Evolutionary conservation across 768 basidiomycete genomes (phyloP).

Genomic region (Tricholoma bakamatsutake): DNA sequence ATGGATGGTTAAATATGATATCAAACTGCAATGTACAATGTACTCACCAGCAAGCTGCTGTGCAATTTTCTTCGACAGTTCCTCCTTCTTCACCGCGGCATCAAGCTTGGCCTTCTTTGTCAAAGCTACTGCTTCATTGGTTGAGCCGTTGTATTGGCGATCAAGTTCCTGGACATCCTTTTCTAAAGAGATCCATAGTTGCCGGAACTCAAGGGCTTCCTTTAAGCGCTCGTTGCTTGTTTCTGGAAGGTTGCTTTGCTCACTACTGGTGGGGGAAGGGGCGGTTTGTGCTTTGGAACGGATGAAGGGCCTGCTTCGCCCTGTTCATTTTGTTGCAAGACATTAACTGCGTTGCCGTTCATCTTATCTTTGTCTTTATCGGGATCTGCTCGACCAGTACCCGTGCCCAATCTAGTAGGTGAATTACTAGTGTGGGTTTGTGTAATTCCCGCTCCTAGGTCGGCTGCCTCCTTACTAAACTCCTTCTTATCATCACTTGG

Average conservation of each 20-base stretch:
- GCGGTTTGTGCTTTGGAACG: background rate
- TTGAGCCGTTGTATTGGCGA: background rate
- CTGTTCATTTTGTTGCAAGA: background rate
- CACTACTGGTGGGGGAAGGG: background rate
- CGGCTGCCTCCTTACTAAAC: background rate
- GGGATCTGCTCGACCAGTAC: background rate
- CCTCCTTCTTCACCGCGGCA: background rate
- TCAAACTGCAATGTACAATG: background rate
- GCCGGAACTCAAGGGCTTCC: conserved; percentile 7
- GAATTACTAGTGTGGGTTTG: background rate
- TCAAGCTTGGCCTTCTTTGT: background rate
- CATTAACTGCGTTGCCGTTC: background rate
- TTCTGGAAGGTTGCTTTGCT: conserved; percentile 6
- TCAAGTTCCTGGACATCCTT: conserved; percentile 1
- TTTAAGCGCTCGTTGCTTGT: conserved; percentile 1
- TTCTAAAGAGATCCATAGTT: background rate
- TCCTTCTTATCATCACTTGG: background rate
- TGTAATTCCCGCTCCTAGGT: background rate
- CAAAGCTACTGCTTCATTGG: background rate
- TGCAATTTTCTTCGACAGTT: background rate
- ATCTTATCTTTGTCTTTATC: background rate
- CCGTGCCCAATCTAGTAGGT: background rate
- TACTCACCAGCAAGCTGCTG: background rate
- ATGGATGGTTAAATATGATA: background rate
- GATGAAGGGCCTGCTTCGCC: background rate